A percentile compares a stretch with the other conserved stretches of the same genome.
Evolutionary conservation across 1,139 yeast genomes (phyloP).

Genomic region (Komagataea norvegica): DNA sequence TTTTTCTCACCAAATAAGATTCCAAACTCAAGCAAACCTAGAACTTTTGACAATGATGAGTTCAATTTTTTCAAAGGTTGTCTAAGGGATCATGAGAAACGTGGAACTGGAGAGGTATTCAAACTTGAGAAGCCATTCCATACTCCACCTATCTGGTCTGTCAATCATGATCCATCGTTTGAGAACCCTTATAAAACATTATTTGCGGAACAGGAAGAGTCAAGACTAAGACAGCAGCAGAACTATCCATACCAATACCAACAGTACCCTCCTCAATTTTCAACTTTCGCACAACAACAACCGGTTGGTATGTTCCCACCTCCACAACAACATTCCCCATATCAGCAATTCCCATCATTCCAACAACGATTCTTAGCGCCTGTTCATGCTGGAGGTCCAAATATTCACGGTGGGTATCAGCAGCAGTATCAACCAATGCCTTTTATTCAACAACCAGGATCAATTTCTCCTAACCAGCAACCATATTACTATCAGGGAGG

Average conservation of each 20-base stretch:
- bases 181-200: conserved; percentile 32
- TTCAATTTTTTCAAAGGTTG: conserved; percentile 43
- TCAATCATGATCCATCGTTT: conserved; percentile 32
- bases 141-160: conserved; percentile 78
- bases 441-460: conserved; percentile 17
- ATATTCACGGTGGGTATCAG: conserved; percentile 1
- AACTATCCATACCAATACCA: conserved; percentile 5
- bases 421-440: conserved; percentile 22
- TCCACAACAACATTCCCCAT: conserved; percentile 12
- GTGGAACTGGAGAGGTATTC: conserved; percentile 23
- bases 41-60: conserved; percentile 35
- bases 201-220: conserved; percentile 19
- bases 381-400: conserved; percentile 8
- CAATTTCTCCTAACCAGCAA: conserved; percentile 4
- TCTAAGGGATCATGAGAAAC: conserved; percentile 23
- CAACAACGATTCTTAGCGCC: conserved; percentile 16
- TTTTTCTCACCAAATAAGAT: conserved; percentile 45
- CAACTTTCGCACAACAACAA: conserved; percentile 6
- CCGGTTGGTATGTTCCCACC: conserved; percentile 3
- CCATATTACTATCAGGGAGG: conserved; percentile 11
- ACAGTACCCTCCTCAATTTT: conserved; percentile 10
- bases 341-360: conserved; percentile 9
- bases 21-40: conserved; percentile 38
- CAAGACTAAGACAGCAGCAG: conserved; percentile 9
- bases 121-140: conserved; percentile 59